phyloP scores from a whole-genome alignment of 2,329 filamentous ascomycete species.

The Fusarium robinianum region DNA sequence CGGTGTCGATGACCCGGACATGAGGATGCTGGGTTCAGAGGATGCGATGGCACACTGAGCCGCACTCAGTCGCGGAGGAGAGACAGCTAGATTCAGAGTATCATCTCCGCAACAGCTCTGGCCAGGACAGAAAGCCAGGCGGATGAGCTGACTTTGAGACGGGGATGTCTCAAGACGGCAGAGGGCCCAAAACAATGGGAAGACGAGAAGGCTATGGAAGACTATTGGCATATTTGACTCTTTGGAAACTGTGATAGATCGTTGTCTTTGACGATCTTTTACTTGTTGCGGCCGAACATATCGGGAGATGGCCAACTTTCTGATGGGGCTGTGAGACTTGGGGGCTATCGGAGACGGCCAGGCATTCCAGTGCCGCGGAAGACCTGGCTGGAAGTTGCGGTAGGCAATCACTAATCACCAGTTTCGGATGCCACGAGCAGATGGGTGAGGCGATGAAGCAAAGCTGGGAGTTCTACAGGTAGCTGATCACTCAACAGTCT shows the following conservation, averaged over 20 bases:
- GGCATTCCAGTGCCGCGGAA: conserved; percentile 21
- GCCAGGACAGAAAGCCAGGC: neutral
- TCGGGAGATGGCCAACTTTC: conserved; percentile 11
- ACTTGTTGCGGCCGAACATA: conserved; percentile 7
- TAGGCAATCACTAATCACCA: conserved; percentile 1
- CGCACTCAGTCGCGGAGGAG: conserved; percentile 1
- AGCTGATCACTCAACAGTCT: conserved; percentile 1
- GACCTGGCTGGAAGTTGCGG: neutral
- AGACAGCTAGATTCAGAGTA: neutral
- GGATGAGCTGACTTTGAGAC: conserved; percentile 1
- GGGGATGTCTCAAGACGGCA: conserved; percentile 6
- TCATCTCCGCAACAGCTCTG: conserved; percentile 9
- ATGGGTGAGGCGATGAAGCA: neutral
- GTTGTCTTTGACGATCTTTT: conserved; percentile 21
- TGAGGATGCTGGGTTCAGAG: neutral
- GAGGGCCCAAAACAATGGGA: conserved; percentile 2
- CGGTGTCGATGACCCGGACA: conserved; percentile 10
- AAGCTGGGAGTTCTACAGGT: too few relatives aligned
- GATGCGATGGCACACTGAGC: conserved; percentile 9
- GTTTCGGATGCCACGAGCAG: conserved; percentile 4
- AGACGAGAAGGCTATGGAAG: neutral
- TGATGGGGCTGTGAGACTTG: conserved; percentile 8
- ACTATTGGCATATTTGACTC: too few relatives aligned
- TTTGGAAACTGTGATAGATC: conserved; percentile 14
- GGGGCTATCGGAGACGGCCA: conserved; percentile 8